Evolutionary conservation across 306 rosid species (phyloP), one percentile per base, ranked within the genome.

Genomic region (Herpetospermum pedunculosum): DNA sequence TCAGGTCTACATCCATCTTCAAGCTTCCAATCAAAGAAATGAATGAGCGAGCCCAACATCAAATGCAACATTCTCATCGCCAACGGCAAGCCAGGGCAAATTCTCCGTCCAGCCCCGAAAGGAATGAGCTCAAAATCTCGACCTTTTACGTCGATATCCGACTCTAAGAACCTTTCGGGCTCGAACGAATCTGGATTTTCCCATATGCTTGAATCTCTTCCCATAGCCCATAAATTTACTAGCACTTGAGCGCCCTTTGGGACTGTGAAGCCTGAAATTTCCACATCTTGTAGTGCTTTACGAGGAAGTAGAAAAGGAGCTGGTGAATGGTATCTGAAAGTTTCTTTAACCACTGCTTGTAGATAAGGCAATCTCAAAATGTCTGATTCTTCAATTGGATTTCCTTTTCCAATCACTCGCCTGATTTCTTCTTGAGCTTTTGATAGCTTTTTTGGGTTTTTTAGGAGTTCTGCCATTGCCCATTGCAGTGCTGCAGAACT

Each of bases 21-120:
- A 59, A 87, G 89, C 67, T 81, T 84, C 96, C 92, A 90, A 72
- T 84, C 87, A 80, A 87, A 87, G 4, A 49, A 74, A 72, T 87
- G 85, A 29, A 87, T 25, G 1, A 89, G 67, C 0, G 87, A 82
- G 6, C 72, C 72, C 52, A 67, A 0, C 72, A 67, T 40, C 52
- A 67, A 64, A 67, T 43, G 34, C 50, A 67, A 0, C 72, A 67
- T 67, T 25, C 52, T 67, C 52, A 12, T 67, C 1, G 72, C 72
- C 35, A 67, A 38, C 0, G 87, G 85, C 52, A 40, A 25, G 0
- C 35, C 72, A 5, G 72, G 72, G 34, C 72, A 67, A 6, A 67
- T 67, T 14, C 72, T 67, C 6, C 72, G 10, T 0, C 93, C 89
- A 1, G 64, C 75, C 0, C 90, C 88, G 18, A 89, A 89, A 0